These are phyloP conservation scores for Triglochin maritima DNA, from an alignment of 106 monocot genomes.

Conservation along the genomic window DNA sequence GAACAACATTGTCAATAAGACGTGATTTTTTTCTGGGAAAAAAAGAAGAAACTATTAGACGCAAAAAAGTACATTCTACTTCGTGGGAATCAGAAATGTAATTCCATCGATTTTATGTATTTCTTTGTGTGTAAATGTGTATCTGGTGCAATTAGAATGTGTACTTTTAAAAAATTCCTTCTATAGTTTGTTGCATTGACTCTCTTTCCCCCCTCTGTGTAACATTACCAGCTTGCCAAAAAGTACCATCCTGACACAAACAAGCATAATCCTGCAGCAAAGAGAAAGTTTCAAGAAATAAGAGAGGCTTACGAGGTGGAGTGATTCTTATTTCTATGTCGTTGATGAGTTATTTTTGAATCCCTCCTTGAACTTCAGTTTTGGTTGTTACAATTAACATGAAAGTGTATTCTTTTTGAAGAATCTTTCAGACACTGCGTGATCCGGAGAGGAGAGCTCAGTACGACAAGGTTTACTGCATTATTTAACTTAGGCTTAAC, in stretches of 20 bases:
- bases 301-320: conserved; percentile 94
- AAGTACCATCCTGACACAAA: conserved; percentile 96
- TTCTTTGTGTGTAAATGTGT: too few species aligned
- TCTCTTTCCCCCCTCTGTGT: not conserved
- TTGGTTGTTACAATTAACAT: not conserved
- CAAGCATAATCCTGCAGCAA: conserved; percentile 63
- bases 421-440: conserved; percentile 51
- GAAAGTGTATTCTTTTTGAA: conserved; percentile 8
- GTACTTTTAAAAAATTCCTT: not conserved
- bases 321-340: conserved; percentile 5
- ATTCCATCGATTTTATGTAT: too few species aligned
- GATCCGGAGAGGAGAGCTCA: conserved; percentile 73
- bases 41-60: too few species aligned
- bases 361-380: conserved; percentile 2
- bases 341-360: not conserved
- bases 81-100: too few species aligned
- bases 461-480: conserved; percentile 68
- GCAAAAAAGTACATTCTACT: too few species aligned
- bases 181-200: not conserved
- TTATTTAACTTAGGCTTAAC: not conserved
- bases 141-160: not conserved
- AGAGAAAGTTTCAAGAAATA: conserved; percentile 93
- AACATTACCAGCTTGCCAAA: conserved; percentile 71
- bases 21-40: too few species aligned
- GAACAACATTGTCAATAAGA: too few species aligned